Percentiles rank a stretch among this genome's conserved stretches.
Evolutionary conservation across 306 rosid species (phyloP).

Genomic region (Spatholobus suberectus): DNA sequence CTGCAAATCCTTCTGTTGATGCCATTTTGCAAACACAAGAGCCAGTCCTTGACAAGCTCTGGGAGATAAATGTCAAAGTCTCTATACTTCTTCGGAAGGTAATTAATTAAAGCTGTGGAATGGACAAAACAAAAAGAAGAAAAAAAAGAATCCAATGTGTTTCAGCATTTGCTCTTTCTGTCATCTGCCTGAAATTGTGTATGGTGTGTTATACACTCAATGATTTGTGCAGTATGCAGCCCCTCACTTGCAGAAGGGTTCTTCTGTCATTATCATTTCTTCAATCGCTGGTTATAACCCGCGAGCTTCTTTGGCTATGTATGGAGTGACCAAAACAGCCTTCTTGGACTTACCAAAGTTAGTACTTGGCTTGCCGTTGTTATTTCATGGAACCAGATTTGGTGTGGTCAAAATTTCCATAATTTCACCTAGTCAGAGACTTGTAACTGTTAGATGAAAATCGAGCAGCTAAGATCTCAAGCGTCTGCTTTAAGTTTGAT

Average conservation of each 20-base stretch:
- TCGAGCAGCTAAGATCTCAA: too few relatives aligned
- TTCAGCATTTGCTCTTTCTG: neutral
- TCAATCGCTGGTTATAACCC: constrained; percentile 78
- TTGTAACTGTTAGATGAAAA: too few relatives aligned
- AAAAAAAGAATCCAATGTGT: constrained; percentile 17
- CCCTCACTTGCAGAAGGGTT: constrained; percentile 74
- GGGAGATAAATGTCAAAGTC: constrained; percentile 96
- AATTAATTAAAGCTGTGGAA: constrained; percentile 18
- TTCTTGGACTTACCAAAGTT: constrained; percentile 91
- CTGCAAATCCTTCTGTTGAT: constrained; percentile 80
- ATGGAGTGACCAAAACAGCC: constrained; percentile 97
- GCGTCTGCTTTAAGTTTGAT: too few relatives aligned
- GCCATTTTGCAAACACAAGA: constrained; percentile 68
- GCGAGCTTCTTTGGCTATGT: constrained; percentile 80
- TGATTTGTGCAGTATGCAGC: constrained; percentile 65
- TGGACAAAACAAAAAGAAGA: neutral
- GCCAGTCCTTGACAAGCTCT: constrained; percentile 79
- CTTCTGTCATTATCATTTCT: constrained; percentile 85
- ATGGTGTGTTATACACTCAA: neutral
- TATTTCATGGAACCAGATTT: too few relatives aligned
- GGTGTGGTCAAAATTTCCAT: too few relatives aligned
- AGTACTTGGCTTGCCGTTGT: constrained; percentile 24
- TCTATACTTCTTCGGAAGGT: constrained; percentile 84
- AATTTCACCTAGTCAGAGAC: too few relatives aligned
- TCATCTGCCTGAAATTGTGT: neutral